Conservation (phyloP, 2,329 filamentous ascomycete species). For the Cladophialophora yegresii region DNA sequence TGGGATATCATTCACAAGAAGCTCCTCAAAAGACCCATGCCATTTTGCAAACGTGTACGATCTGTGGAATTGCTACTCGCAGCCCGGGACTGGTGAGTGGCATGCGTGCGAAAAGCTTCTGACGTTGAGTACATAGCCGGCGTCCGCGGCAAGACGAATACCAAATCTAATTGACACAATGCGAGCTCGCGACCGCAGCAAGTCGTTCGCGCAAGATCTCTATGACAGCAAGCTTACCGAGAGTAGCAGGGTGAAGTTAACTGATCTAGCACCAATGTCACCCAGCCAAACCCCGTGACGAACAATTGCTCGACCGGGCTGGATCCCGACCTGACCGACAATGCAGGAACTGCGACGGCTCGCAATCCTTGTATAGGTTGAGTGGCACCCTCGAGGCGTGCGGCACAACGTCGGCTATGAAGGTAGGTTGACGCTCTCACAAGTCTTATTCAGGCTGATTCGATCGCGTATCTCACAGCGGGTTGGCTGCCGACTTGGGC, state of each 20-base stretch:
- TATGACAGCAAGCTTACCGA: not conserved
- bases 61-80: conserved; percentile 20
- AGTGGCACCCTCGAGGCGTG: not conserved
- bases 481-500: conserved; percentile 11
- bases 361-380: not conserved
- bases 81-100: conserved; percentile 25
- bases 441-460: conserved; percentile 28
- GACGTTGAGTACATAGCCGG: conserved; percentile 31
- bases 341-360: not conserved
- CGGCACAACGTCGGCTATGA: not conserved
- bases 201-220: not conserved
- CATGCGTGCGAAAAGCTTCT: conserved; percentile 23
- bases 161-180: conserved; percentile 17
- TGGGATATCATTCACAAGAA: conserved; percentile 15
- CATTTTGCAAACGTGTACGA: conserved; percentile 32
- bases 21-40: conserved; percentile 16
- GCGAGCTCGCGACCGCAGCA: not conserved
- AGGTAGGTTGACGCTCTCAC: not conserved
- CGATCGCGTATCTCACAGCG: conserved; percentile 4
- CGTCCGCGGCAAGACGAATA: conserved; percentile 27
- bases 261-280: not conserved
- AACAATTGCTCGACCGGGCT: not conserved
- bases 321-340: conserved; percentile 2
- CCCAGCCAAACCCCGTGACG: not conserved
- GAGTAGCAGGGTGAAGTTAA: not conserved